These are phyloP conservation scores for Candida odintsovae DNA, from an alignment of 805 yeast species.

Conservation along the genomic window DNA sequence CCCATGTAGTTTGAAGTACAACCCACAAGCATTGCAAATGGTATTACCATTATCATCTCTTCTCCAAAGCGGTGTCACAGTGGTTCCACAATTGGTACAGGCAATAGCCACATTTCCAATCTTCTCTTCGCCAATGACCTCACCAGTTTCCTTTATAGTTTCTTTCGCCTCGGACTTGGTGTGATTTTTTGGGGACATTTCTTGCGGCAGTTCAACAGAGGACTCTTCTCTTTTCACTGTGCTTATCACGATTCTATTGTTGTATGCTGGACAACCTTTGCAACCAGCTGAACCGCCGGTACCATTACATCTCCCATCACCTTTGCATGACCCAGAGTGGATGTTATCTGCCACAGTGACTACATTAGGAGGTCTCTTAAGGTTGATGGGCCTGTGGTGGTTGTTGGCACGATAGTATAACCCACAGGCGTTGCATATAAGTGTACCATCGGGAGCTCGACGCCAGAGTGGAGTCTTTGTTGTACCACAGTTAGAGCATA, in stretches of 20 bases:
- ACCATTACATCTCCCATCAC: constrained; percentile 66
- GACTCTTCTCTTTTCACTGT: constrained; percentile 10
- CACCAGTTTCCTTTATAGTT: constrained; percentile 8
- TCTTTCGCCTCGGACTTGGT: not conserved
- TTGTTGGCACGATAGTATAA: constrained; percentile 86
- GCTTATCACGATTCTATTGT: constrained; percentile 52
- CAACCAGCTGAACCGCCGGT: constrained; percentile 82
- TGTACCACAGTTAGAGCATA: constrained; percentile 84
- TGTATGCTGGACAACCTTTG: constrained; percentile 77
- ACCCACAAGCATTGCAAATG: constrained; percentile 85
- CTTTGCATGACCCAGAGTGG: constrained; percentile 23
- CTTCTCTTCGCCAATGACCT: constrained; percentile 19
- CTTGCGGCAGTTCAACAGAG: constrained; percentile 1
- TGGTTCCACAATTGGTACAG: constrained; percentile 78
- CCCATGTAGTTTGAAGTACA: constrained; percentile 72
- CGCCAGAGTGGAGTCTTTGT: constrained; percentile 92
- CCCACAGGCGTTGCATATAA: constrained; percentile 95
- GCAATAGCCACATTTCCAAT: constrained; percentile 57
- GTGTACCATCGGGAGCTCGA: constrained; percentile 81
- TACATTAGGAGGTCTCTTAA: constrained; percentile 72
- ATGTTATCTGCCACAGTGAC: constrained; percentile 59
- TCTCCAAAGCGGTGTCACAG: constrained; percentile 85
- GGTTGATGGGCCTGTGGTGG: constrained; percentile 79
- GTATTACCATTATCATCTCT: constrained; percentile 77
- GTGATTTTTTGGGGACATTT: not conserved